Base-by-base conservation (phyloP, 805 yeast species). In the Wickerhamiella occidentalis region DNA sequence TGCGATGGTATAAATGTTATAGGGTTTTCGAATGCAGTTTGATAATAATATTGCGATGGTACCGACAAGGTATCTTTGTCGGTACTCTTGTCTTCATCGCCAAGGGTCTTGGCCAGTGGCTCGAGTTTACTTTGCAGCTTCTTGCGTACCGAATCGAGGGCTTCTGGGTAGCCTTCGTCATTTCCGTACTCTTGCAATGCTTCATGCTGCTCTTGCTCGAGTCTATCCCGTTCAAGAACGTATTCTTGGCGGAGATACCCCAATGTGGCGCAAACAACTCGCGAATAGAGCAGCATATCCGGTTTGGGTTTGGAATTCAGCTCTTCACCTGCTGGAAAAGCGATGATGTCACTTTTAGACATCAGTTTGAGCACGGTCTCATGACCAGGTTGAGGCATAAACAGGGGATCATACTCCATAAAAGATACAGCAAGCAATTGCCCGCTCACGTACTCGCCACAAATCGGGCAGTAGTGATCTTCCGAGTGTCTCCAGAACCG, bases 1-100 rank as follows among this genome's bases (percentile, higher is more conserved):
- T 85, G 79, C 0, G 95, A 78, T 15, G 90, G 67, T 42, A 85
- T 82, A 62, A 68, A 86, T 52, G 75, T 73, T 1, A 80, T 76
- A 2, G 80, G 65, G 0, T 88, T 72, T 54, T 78, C 77, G 63
- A 85, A 81, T 0, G 81, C 77, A 0, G 92, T 79, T 60, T 88
- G 88, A 62, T 83, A 90, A 61, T 78, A 90, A 75, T 52, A 67
- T 65, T 0, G 60, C 41, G 26, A 5, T 5, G 26, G 26, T 8
- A 8, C 26, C 5, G 26, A 6, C 26, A 26, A 40, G 19, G 17
- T 23, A 11, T 8, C 17, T 9, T n/a, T 19, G 13, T 3, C 28
- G 15, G 13, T 11, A n/a, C 3, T 15, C 23, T 15, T 33, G 22
- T 67, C 60, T 61, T 77, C 63, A 19, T 23, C n/a, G n/a, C 17